phyloP scores from a whole-genome alignment of 495 filamentous ascomycete genomes.

The Penicillium bialowiezense region DNA sequence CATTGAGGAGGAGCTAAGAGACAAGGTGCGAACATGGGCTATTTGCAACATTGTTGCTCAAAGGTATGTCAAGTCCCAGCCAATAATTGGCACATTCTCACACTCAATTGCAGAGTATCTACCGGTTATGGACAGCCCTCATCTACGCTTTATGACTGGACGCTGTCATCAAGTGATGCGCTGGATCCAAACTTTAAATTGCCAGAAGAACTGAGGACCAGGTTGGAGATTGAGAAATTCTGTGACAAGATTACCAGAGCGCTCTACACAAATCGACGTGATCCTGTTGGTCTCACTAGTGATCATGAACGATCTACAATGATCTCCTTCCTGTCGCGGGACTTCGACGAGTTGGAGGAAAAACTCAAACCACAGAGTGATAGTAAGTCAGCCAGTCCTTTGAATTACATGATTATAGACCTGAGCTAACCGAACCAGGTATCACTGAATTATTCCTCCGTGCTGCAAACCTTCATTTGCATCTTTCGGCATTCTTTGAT shows the following conservation, averaged over 20 bases:
- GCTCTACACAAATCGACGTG: constrained; percentile 76
- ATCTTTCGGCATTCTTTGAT: constrained; percentile 86
- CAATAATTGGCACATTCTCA: not conserved
- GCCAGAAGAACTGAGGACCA: constrained; percentile 61
- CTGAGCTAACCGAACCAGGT: constrained; percentile 41
- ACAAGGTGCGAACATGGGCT: constrained; percentile 87
- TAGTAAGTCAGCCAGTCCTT: constrained; percentile 25
- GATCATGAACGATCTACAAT: constrained; percentile 68
- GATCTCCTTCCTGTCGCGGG: constrained; percentile 53
- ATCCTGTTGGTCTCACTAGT: constrained; percentile 68
- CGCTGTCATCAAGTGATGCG: constrained; percentile 61
- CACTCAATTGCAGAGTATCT: constrained; percentile 54
- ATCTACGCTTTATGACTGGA: constrained; percentile 86
- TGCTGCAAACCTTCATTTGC: constrained; percentile 78
- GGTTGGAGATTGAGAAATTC: constrained; percentile 78
- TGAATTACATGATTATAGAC: not conserved
- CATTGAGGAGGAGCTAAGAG: constrained; percentile 78
- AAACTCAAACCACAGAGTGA: constrained; percentile 42
- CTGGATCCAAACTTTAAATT: constrained; percentile 65
- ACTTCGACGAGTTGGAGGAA: constrained; percentile 52
- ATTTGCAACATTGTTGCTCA: constrained; percentile 93
- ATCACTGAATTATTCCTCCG: constrained; percentile 72
- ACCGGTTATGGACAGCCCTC: constrained; percentile 91
- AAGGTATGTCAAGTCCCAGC: constrained; percentile 39
- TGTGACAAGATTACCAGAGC: constrained; percentile 82